phyloP scores from a whole-genome alignment of 2,329 filamentous ascomycete genomes.

The Dendryphion nanum region DNA sequence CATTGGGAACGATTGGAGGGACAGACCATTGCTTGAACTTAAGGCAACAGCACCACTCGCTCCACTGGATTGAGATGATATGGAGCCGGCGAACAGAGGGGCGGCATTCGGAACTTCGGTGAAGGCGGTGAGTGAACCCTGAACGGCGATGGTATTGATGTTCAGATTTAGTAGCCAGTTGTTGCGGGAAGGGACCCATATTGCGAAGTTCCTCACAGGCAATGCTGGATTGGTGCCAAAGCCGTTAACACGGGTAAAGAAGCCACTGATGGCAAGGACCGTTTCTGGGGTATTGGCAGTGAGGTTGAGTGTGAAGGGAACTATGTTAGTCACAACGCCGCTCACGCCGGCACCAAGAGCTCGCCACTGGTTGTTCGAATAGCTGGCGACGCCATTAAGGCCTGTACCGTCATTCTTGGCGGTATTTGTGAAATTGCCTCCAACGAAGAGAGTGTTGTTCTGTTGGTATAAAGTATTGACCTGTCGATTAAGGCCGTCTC shows the following conservation, averaged over 20 bases:
- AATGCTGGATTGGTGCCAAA: constrained; percentile 64
- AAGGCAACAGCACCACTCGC: constrained; percentile 73
- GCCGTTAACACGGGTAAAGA: constrained; percentile 70
- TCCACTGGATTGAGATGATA: constrained; percentile 72
- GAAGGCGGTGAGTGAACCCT: constrained; percentile 70
- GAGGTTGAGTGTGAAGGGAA: constrained; percentile 76
- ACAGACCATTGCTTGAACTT: constrained; percentile 28
- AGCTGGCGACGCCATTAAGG: constrained; percentile 74
- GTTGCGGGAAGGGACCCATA: constrained; percentile 82
- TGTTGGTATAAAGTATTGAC: constrained; percentile 72
- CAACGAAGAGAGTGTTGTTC: constrained; percentile 63
- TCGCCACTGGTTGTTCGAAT: constrained; percentile 68
- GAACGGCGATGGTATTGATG: constrained; percentile 62
- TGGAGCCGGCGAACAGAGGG: constrained; percentile 77
- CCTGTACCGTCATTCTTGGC: constrained; percentile 59
- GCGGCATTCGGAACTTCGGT: constrained; percentile 63
- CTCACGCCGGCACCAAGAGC: constrained; percentile 83
- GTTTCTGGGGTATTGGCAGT: constrained; percentile 66
- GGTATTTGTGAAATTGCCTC: constrained; percentile 80
- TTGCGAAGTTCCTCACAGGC: constrained; percentile 71
- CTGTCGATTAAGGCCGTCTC: constrained; percentile 74
- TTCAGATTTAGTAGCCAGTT: constrained; percentile 86
- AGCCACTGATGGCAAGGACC: constrained; percentile 76
- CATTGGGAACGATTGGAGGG: constrained; percentile 47
- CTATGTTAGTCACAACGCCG: constrained; percentile 71